These are phyloP conservation scores for Sugiyamaella neomexicana DNA, from an alignment of 1,139 yeast genomes.

Conservation along the genomic window DNA sequence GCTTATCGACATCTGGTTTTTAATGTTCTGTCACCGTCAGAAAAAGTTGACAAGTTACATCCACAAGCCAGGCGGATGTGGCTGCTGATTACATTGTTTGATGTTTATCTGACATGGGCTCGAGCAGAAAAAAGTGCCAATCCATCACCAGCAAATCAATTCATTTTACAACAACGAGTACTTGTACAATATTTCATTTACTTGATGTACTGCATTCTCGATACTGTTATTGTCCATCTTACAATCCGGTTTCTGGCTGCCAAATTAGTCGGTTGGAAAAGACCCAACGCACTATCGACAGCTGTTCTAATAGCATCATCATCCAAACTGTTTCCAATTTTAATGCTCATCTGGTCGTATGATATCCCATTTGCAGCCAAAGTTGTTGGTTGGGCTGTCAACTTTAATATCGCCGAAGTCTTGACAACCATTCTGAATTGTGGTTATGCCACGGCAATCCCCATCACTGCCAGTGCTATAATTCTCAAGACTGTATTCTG, in stretches of 20 bases:
- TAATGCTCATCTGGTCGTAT: slow-evolving; percentile 96
- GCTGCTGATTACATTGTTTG: slow-evolving; percentile 71
- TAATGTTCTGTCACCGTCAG: slow-evolving; percentile 53
- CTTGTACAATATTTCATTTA: slow-evolving; percentile 66
- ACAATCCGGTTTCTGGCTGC: slow-evolving; percentile 49
- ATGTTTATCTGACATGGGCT: slow-evolving; percentile 91
- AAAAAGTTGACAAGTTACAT: slow-evolving; percentile 29
- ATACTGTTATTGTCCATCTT: slow-evolving; percentile 56
- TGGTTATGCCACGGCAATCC: slow-evolving; percentile 43
- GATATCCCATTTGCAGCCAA: slow-evolving; percentile 69
- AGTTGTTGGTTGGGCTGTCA: slow-evolving; percentile 61
- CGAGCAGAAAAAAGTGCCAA: slow-evolving; percentile 60
- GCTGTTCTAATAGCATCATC: slow-evolving; percentile 75
- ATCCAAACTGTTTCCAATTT: slow-evolving; percentile 82
- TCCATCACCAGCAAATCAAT: slow-evolving; percentile 30
- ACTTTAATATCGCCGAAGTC: slow-evolving; percentile 66
- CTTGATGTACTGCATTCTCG: slow-evolving; percentile 59
- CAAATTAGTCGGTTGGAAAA: slow-evolving; percentile 47
- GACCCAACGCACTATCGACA: slow-evolving; percentile 50
- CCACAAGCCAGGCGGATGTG: slow-evolving; percentile 50
- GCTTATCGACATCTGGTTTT: slow-evolving; percentile 89
- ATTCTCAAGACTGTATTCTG: slow-evolving; percentile 26
- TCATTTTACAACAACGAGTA: slow-evolving; percentile 49
- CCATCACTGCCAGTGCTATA: slow-evolving; percentile 35
- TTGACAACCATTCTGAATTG: slow-evolving; percentile 54